These are phyloP conservation scores for Peronospora destructor DNA, from an alignment of 352 stramenopile species.

Conservation along the genomic window DNA sequence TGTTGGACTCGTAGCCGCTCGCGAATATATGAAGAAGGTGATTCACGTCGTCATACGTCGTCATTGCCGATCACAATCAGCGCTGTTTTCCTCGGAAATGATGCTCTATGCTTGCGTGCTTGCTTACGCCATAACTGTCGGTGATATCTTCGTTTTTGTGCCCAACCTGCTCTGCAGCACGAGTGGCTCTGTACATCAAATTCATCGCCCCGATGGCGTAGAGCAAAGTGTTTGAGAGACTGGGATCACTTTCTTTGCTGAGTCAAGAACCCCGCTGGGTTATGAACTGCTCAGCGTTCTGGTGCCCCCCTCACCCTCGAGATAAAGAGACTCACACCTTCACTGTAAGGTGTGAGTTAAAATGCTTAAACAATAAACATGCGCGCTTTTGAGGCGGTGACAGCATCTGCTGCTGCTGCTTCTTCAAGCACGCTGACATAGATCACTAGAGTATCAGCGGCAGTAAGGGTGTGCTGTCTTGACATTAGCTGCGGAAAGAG, in stretches of 20 bases:
- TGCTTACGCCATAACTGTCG: conserved; percentile 16
- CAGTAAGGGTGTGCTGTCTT: no score
- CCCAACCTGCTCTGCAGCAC: conserved; percentile 27
- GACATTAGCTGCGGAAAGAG: no score
- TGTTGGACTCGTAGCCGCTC: conserved; percentile 25
- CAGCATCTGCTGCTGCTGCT: no score
- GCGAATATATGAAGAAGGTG: conserved; percentile 33
- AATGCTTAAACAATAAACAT: no score
- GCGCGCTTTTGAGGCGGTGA: no score
- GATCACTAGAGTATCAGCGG: no score
- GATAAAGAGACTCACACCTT: conserved; percentile 9
- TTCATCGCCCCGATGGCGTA: conserved; percentile 10
- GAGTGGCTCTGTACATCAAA: conserved; percentile 27
- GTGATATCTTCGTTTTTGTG: conserved; percentile 28
- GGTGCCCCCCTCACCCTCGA: conserved; percentile 13
- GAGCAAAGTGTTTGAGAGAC: conserved; percentile 7
- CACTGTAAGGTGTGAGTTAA: no score
- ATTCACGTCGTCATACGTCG: conserved; percentile 24
- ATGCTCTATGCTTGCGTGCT: conserved; percentile 29
- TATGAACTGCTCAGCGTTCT: conserved; percentile 18
- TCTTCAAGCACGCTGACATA: no score
- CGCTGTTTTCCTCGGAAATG: conserved; percentile 25
- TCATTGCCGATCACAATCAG: conserved; percentile 28
- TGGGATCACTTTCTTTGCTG: conserved; percentile 9
- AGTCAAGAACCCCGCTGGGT: conserved; percentile 20